Percentiles rank a stretch among this genome's conserved stretches.
Conservation (phyloP, 2,329 filamentous ascomycete species). For the Madurella fahalii region DNA sequence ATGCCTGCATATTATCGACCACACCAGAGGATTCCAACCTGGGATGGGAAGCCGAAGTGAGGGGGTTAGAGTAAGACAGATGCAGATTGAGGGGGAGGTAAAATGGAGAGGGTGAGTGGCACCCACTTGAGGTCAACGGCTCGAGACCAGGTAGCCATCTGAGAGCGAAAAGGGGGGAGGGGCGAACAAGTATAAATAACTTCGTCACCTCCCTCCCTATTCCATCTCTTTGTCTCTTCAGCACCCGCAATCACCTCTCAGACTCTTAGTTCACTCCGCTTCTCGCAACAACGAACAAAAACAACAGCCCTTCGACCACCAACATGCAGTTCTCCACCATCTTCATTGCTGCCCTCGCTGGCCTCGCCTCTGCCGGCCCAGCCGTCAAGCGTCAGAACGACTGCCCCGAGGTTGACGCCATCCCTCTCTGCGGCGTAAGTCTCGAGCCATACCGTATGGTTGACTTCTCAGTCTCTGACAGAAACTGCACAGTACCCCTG, state of each 20-base stretch:
- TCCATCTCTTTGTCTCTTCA: neutral
- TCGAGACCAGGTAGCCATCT: neutral
- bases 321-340: constrained; percentile 15
- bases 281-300: neutral
- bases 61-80: too few relatives aligned
- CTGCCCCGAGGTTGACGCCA: constrained; percentile 9
- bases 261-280: neutral
- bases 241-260: neutral
- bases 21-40: too few relatives aligned
- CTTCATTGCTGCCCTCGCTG: constrained; percentile 7
- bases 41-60: too few relatives aligned
- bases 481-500: neutral
- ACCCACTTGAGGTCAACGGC: too few relatives aligned
- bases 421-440: constrained; percentile 14
- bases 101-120: neutral
- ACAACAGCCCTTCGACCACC: neutral
- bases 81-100: neutral
- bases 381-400: constrained; percentile 4
- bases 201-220: neutral
- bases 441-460: neutral
- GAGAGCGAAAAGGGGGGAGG: neutral
- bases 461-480: neutral
- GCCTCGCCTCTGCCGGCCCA: constrained; percentile 8
- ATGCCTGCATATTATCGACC: too few relatives aligned
- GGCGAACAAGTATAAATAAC: constrained; percentile 10